Conservation (phyloP, 768 basidiomycete genomes). For the Tephrocybe sp. region DNA sequence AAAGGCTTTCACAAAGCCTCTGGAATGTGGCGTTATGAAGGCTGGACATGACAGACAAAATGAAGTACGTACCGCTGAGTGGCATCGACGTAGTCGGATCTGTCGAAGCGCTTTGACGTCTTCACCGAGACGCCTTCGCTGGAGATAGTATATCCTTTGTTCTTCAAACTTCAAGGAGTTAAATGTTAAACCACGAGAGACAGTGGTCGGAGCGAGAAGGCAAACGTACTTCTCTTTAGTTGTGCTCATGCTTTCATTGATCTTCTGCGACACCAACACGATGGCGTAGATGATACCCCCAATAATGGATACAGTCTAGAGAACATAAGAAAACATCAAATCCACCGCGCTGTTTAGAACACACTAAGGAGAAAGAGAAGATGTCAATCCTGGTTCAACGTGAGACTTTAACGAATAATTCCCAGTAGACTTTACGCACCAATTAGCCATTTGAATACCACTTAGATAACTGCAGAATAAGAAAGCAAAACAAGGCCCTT, state of each 20-base stretch:
- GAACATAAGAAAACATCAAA: not conserved
- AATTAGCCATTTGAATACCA: constrained; percentile 7
- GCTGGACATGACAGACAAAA: not conserved
- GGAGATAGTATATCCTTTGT: constrained; percentile 54
- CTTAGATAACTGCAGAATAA: no score
- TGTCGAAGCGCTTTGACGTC: constrained; percentile 54
- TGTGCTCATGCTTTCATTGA: constrained; percentile 41
- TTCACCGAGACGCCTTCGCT: constrained; percentile 63
- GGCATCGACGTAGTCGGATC: constrained; percentile 68
- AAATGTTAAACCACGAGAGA: not conserved
- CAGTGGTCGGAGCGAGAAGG: not conserved
- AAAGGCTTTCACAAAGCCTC: constrained; percentile 53
- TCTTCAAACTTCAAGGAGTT: constrained; percentile 43
- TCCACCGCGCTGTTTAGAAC: constrained; percentile 15
- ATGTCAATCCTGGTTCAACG: constrained; percentile 32
- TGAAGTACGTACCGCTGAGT: constrained; percentile 56
- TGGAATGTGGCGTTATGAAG: constrained; percentile 17
- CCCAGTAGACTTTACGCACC: constrained; percentile 4
- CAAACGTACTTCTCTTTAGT: constrained; percentile 53
- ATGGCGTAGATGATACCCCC: constrained; percentile 44
- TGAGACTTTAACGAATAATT: not conserved
- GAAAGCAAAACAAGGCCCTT: no score
- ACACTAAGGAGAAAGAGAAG: constrained; percentile 36
- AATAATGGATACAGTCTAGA: constrained; percentile 47
- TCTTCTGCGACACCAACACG: constrained; percentile 30